Conservation (phyloP, 371 early-diverging fungal species). For the Rozella allomycis region DNA sequence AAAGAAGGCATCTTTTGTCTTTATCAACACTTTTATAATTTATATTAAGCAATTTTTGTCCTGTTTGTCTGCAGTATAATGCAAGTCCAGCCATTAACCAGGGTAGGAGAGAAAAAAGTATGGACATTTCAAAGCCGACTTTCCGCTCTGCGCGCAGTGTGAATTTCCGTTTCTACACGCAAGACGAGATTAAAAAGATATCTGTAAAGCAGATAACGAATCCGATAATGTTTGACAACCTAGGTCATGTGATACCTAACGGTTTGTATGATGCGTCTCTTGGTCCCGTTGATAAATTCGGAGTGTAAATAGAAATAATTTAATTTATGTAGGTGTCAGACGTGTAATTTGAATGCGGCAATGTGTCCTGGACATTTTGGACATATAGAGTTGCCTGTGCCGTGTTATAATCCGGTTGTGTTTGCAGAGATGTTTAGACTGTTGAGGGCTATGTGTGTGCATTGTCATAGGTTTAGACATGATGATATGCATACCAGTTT, state of each 20-base stretch:
- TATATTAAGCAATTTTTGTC: no score
- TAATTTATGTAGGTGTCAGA: conserved; percentile 41
- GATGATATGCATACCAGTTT: conserved; percentile 5
- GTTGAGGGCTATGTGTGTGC: conserved; percentile 64
- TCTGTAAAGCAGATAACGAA: conserved; percentile 82
- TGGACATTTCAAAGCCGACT: no score
- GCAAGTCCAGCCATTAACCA: no score
- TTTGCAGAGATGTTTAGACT: conserved; percentile 66
- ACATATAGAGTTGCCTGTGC: conserved; percentile 91
- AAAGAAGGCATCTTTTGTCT: no score
- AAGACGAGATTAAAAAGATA: conserved; percentile 76
- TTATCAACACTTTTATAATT: no score
- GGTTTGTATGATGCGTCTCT: conserved; percentile 92
- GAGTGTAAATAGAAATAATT: conserved; percentile 27
- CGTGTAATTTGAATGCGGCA: conserved; percentile 58
- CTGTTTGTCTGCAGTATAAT: no score
- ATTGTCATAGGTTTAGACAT: conserved; percentile 59
- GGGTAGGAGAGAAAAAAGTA: no score
- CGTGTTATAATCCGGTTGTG: conserved; percentile 87
- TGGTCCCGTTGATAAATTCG: conserved; percentile 65
- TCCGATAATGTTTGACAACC: conserved; percentile 69
- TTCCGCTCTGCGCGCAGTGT: no score
- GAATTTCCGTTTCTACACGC: conserved; percentile 41
- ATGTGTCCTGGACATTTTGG: conserved; percentile 98
- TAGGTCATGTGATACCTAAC: conserved; percentile 72